A percentile compares a stretch with the other conserved stretches of the same genome.
Conservation (phyloP, 805 yeast genomes). For the Huiozyma naganishii region DNA sequence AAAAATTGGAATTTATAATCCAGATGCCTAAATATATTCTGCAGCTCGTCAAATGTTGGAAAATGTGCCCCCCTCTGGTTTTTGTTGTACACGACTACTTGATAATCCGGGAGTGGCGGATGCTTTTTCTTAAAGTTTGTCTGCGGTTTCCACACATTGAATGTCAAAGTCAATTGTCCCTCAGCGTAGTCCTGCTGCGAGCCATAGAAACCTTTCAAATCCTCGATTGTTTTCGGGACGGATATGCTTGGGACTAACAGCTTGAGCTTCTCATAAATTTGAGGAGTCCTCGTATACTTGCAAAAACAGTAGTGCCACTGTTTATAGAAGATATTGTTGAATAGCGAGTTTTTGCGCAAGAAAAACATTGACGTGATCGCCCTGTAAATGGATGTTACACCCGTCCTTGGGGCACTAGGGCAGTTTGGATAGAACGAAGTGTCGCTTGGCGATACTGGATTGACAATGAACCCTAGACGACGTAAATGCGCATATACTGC, state of each 20-base stretch:
- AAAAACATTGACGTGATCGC: background rate
- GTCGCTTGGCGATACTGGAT: constrained; percentile 4
- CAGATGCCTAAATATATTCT: constrained; percentile 25
- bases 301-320: constrained; percentile 12
- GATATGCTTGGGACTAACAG: constrained; percentile 17
- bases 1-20: constrained; percentile 27
- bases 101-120: constrained; percentile 70
- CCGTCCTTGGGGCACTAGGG: background rate
- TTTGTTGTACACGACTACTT: constrained; percentile 48
- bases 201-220: background rate
- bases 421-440: constrained; percentile 10
- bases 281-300: constrained; percentile 18
- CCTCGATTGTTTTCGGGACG: constrained; percentile 9
- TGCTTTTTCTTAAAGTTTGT: constrained; percentile 55
- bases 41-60: constrained; percentile 38
- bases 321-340: constrained; percentile 14
- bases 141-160: constrained; percentile 77
- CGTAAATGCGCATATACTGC: constrained; percentile 65
- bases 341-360: background rate
- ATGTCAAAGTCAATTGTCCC: constrained; percentile 31
- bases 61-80: constrained; percentile 28
- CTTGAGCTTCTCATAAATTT: constrained; percentile 24
- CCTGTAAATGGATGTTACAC: background rate
- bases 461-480: constrained; percentile 66
- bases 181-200: background rate